Percentiles rank a stretch among this genome's conserved stretches.
Conservation (phyloP, 306 rosid genomes). For the Begonia loranthoides region DNA sequence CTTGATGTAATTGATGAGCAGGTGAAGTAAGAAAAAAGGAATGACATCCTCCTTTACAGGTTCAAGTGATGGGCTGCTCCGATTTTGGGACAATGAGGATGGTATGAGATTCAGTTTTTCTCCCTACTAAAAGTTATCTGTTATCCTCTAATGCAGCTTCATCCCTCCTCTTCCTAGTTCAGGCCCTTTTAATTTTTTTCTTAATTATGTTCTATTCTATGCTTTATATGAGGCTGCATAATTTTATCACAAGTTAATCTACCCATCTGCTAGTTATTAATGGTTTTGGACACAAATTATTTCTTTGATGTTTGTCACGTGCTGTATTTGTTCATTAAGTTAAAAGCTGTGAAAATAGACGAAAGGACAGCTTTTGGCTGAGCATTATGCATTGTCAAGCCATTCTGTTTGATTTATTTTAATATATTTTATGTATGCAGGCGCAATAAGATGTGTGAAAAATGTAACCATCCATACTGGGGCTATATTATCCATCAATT, state of each 20-base stretch:
- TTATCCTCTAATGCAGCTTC: conserved; percentile 3
- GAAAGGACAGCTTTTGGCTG: too few species aligned
- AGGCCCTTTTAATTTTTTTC: too few species aligned
- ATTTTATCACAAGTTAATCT: too few species aligned
- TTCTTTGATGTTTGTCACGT: background rate
- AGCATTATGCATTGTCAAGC: too few species aligned
- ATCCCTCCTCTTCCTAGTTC: too few species aligned
- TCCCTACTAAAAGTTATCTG: conserved; percentile 5
- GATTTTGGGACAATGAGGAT: conserved; percentile 96
- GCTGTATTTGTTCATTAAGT: background rate
- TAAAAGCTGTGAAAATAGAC: too few species aligned
- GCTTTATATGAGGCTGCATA: too few species aligned
- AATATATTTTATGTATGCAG: conserved; percentile 27
- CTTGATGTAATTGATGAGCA: too few species aligned
- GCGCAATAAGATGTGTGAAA: conserved; percentile 75
- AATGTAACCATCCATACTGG: conserved; percentile 78
- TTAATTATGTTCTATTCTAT: too few species aligned
- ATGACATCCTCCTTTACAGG: conserved; percentile 44
- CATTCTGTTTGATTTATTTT: too few species aligned
- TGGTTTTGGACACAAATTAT: background rate
- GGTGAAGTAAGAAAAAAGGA: background rate
- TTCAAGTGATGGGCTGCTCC: conserved; percentile 84
- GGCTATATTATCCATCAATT: conserved; percentile 77
- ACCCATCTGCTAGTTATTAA: background rate
- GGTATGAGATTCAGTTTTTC: conserved; percentile 39